Conservation (phyloP, 2,329 filamentous ascomycete genomes). For the Trichoderma atrobrunneum region DNA sequence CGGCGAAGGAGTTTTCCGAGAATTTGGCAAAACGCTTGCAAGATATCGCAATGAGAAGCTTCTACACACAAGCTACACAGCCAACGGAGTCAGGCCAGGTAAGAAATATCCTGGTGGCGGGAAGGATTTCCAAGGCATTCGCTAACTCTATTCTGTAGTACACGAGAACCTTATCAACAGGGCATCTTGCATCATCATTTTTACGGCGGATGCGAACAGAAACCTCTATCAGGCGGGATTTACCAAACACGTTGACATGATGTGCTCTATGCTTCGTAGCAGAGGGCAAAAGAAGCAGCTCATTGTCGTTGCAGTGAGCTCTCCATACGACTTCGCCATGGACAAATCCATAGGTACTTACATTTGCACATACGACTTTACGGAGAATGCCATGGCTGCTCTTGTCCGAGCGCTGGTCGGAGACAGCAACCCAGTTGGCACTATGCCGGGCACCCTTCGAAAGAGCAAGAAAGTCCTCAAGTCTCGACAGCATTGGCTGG, state of each 20-base stretch:
- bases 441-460: conserved; percentile 69
- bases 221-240: conserved; percentile 94
- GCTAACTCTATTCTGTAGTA: conserved; percentile 43
- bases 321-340: conserved; percentile 94
- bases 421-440: conserved; percentile 60
- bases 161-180: conserved; percentile 91
- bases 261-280: conserved; percentile 79
- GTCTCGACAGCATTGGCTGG: conserved; percentile 91
- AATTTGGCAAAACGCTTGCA: conserved; percentile 83
- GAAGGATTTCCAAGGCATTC: background rate
- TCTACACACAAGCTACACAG: conserved; percentile 91
- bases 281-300: conserved; percentile 82
- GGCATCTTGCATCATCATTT: conserved; percentile 81
- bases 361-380: conserved; percentile 94
- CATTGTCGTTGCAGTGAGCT: conserved; percentile 89
- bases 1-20: conserved; percentile 87
- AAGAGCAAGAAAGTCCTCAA: conserved; percentile 86
- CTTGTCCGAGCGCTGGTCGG: conserved; percentile 82
- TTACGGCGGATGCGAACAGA: conserved; percentile 90
- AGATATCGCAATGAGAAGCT: conserved; percentile 82
- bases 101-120: conserved; percentile 20
- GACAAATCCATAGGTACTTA: conserved; percentile 89
- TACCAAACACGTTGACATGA: conserved; percentile 93
- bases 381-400: conserved; percentile 83
- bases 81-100: conserved; percentile 81